Evolutionary conservation across 371 early-diverging fungal species (phyloP).

Genomic region (Saksenaea oblongispora): DNA sequence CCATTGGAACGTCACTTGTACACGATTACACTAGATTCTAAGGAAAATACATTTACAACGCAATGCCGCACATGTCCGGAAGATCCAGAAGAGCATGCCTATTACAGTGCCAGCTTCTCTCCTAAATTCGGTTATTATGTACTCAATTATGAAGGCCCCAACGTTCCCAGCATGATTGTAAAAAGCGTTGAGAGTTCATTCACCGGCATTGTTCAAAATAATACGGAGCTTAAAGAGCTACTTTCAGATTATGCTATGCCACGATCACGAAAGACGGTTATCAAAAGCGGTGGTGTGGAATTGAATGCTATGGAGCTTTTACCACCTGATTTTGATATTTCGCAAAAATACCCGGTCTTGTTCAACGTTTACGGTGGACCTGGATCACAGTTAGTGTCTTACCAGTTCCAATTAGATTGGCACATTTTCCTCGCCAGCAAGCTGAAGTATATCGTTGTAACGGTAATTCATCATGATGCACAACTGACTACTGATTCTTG

Average conservation of each 20-base stretch:
- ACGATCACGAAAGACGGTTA: constrained; percentile 48
- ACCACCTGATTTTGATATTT: constrained; percentile 82
- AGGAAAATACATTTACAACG: constrained; percentile 27
- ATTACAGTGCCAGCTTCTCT: constrained; percentile 77
- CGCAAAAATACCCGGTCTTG: constrained; percentile 80
- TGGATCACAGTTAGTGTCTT: constrained; percentile 81
- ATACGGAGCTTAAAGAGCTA: constrained; percentile 40
- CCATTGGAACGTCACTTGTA: constrained; percentile 82
- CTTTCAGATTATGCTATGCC: constrained; percentile 63
- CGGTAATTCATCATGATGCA: constrained; percentile 29
- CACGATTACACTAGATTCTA: constrained; percentile 23
- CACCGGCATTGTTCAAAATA: constrained; percentile 57
- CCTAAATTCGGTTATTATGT: constrained; percentile 74
- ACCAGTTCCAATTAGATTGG: constrained; percentile 72
- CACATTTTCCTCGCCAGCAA: constrained; percentile 69
- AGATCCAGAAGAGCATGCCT: constrained; percentile 55
- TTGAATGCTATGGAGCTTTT: constrained; percentile 84
- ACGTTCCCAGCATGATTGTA: constrained; percentile 80
- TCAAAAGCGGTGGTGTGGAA: constrained; percentile 65
- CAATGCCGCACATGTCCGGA: constrained; percentile 42
- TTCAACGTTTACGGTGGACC: constrained; percentile 95
- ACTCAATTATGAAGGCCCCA: constrained; percentile 84
- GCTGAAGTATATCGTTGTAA: constrained; percentile 67
- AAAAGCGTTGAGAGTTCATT: constrained; percentile 59
- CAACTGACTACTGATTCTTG: not conserved